phyloP scores from a whole-genome alignment of 148 eudicot species.

The Cornus suecica region DNA sequence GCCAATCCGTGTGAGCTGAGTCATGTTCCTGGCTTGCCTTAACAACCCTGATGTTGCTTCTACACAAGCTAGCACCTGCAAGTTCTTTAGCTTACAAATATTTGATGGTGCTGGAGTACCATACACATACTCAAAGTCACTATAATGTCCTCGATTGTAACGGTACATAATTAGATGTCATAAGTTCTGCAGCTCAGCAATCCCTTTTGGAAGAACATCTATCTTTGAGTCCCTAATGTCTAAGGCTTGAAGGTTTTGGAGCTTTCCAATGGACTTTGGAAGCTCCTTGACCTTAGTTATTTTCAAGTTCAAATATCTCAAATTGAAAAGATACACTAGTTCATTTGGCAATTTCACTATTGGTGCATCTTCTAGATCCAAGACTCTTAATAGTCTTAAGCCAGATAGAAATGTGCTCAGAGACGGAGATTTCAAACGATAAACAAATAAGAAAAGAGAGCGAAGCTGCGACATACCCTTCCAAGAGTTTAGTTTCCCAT shows the following conservation, averaged over 20 bases:
- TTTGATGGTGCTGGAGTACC: neutral
- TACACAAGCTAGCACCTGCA: neutral
- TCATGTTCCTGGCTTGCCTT: neutral
- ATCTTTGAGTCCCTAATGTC: slow-evolving; percentile 3
- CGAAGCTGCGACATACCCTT: slow-evolving; percentile 1
- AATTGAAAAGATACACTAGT: slow-evolving; percentile 10
- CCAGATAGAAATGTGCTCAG: neutral
- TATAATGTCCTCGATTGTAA: neutral
- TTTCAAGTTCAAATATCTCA: slow-evolving; percentile 5
- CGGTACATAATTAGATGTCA: slow-evolving; percentile 7
- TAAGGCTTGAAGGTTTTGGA: slow-evolving; percentile 6
- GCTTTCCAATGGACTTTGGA: slow-evolving; percentile 11
- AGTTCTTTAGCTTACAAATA: neutral
- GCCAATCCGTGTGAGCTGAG: neutral
- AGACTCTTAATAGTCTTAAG: slow-evolving; percentile 4
- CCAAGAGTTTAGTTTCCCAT: neutral
- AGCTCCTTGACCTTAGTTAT: neutral
- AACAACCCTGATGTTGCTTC: neutral
- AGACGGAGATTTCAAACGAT: neutral
- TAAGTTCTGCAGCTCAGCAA: neutral
- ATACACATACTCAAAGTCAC: neutral
- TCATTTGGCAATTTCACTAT: slow-evolving; percentile 8
- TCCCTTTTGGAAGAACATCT: slow-evolving; percentile 6
- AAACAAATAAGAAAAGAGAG: neutral
- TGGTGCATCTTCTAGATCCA: neutral